These are phyloP conservation scores for Pythium aquatile DNA, from an alignment of 352 stramenopile species.

Conservation along the genomic window DNA sequence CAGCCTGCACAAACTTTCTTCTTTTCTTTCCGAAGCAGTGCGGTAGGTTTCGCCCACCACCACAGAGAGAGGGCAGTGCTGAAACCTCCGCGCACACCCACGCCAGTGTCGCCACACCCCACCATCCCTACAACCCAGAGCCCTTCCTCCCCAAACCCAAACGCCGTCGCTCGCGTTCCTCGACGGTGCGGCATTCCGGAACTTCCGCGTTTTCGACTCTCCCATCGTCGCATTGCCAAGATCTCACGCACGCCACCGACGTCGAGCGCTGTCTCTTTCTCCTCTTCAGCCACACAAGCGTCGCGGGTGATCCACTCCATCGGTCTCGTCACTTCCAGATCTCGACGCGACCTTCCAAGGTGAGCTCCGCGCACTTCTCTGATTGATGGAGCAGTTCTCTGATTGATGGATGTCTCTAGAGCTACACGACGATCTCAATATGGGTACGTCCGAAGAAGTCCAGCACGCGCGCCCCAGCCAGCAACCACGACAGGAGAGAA, in stretches of 20 bases:
- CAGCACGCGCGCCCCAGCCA: constrained; percentile 3
- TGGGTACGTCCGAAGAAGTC: constrained; percentile 25
- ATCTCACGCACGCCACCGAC: not conserved
- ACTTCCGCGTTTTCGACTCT: constrained; percentile 1
- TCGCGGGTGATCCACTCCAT: not conserved
- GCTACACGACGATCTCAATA: not conserved
- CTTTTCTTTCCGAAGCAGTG: not conserved
- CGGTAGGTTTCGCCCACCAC: not conserved
- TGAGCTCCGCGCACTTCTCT: too few relatives aligned
- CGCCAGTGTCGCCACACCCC: constrained; percentile 1
- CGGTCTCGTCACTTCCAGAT: constrained; percentile 1
- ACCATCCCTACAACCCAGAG: constrained; percentile 2
- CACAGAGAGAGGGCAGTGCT: not conserved
- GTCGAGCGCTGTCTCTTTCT: not conserved
- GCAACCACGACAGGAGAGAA: not conserved
- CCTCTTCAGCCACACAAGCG: not conserved
- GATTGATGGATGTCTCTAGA: not conserved
- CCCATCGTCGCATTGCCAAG: not conserved
- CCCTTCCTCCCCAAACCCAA: not conserved
- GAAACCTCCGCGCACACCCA: not conserved
- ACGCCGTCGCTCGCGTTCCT: not conserved
- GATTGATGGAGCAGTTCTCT: not conserved
- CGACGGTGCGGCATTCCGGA: not conserved
- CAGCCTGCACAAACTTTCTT: not conserved
- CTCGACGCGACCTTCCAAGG: not conserved